phyloP scores from a whole-genome alignment of 2,329 filamentous ascomycete genomes.

The Balansia obtecta region DNA sequence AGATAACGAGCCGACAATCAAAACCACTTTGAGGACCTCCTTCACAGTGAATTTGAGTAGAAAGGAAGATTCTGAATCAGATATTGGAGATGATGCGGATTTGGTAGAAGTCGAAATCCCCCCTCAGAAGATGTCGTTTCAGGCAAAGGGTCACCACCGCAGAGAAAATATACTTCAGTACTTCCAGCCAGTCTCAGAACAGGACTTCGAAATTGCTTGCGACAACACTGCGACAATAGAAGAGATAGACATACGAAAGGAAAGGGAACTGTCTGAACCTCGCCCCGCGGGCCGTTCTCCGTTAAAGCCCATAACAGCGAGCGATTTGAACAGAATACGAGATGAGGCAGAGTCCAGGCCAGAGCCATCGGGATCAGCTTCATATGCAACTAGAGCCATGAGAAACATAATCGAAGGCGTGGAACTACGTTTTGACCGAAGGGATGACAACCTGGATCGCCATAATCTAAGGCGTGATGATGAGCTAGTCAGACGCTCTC shows the following conservation, averaged over 20 bases:
- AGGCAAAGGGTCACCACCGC: background rate
- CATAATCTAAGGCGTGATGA: background rate
- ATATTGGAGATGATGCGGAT: conserved; percentile 12
- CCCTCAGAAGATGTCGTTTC: conserved; percentile 4
- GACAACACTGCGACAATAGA: conserved; percentile 21
- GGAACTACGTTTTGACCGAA: background rate
- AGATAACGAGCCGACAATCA: background rate
- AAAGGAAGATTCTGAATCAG: conserved; percentile 19
- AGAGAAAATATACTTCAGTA: conserved; percentile 19
- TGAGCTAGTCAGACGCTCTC: background rate
- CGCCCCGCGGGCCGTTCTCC: conserved; percentile 4
- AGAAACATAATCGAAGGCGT: background rate
- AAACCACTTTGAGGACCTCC: conserved; percentile 16
- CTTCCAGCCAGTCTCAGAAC: conserved; percentile 13
- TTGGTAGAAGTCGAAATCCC: conserved; percentile 16
- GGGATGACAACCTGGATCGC: background rate
- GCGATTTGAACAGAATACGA: conserved; percentile 10
- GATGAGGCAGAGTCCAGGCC: conserved; percentile 7
- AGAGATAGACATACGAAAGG: background rate
- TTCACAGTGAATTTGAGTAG: conserved; percentile 21
- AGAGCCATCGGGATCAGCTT: conserved; percentile 3
- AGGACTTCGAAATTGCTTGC: conserved; percentile 21
- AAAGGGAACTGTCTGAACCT: background rate
- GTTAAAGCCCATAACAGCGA: conserved; percentile 9
- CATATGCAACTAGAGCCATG: background rate